Evolutionary conservation across 1,284 basidiomycete species (phyloP).

Genomic region (Pyrrhoderma noxium): DNA sequence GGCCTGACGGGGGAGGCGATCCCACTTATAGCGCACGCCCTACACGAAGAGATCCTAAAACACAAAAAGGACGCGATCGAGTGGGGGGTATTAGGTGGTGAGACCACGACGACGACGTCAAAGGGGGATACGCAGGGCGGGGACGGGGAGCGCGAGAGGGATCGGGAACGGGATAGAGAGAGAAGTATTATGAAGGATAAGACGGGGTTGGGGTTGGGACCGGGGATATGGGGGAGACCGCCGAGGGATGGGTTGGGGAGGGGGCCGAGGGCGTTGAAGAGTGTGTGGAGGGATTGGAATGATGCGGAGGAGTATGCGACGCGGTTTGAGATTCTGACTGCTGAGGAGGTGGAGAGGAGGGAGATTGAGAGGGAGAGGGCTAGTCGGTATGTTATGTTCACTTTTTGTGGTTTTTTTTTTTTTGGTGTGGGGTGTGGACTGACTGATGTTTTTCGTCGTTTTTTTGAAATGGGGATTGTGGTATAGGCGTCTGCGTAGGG

Average conservation of each 20-base stretch:
- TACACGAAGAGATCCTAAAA: constrained; percentile 91
- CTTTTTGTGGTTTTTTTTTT: constrained; percentile 17
- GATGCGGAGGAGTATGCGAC: constrained; percentile 91
- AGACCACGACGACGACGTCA: constrained; percentile 21
- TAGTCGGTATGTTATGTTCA: constrained; percentile 40
- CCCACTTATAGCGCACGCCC: constrained; percentile 84
- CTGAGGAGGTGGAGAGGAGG: constrained; percentile 86
- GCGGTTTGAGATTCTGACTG: constrained; percentile 77
- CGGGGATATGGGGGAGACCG: constrained; percentile 46
- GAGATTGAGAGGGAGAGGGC: constrained; percentile 81
- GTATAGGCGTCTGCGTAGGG: constrained; percentile 61
- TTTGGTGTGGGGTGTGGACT: not conserved
- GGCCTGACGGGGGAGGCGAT: constrained; percentile 84
- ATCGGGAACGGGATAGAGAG: constrained; percentile 30
- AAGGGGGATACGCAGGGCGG: too few species aligned
- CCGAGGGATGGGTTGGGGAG: constrained; percentile 52
- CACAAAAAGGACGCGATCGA: constrained; percentile 94
- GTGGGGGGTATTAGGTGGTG: constrained; percentile 74
- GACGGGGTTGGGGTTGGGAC: constrained; percentile 62
- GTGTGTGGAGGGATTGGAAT: constrained; percentile 93
- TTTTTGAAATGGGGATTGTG: too few species aligned
- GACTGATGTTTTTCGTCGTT: not conserved
- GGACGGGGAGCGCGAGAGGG: too few species aligned
- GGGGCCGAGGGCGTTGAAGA: constrained; percentile 76
- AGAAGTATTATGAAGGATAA: constrained; percentile 64